phyloP scores from a whole-genome alignment of 352 stramenopile genomes.

The Phytophthora pinifolia region DNA sequence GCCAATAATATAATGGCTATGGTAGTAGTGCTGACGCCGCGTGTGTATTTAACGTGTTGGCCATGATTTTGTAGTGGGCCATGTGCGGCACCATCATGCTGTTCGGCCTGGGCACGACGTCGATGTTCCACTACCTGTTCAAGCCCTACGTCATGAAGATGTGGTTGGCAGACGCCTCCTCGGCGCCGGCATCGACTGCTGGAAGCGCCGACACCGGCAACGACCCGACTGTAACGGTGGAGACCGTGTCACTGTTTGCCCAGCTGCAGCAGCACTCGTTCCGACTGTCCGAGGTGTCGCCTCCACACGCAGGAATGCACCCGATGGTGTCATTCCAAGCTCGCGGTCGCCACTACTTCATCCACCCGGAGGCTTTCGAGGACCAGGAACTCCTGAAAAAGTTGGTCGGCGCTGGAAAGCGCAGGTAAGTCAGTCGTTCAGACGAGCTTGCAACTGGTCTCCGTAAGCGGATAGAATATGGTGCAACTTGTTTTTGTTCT shows the following conservation, averaged over 20 bases:
- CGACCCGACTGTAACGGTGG: slow-evolving; percentile 54
- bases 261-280: slow-evolving; percentile 55
- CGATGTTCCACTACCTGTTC: slow-evolving; percentile 84
- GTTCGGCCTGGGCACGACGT: slow-evolving; percentile 82
- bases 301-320: slow-evolving; percentile 67
- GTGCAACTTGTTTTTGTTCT: no score
- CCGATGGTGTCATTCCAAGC: slow-evolving; percentile 85
- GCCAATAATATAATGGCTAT: background rate
- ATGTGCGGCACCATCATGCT: slow-evolving; percentile 90
- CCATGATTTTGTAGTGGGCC: slow-evolving; percentile 48
- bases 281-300: slow-evolving; percentile 56
- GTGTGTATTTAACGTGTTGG: background rate
- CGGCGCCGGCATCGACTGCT: slow-evolving; percentile 3
- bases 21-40: background rate
- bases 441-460: no score
- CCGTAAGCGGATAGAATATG: no score
- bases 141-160: slow-evolving; percentile 86
- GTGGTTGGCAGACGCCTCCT: slow-evolving; percentile 43
- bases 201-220: slow-evolving; percentile 10
- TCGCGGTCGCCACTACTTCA: slow-evolving; percentile 67
- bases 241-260: slow-evolving; percentile 75
- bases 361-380: slow-evolving; percentile 74
- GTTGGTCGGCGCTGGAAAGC: slow-evolving; percentile 26
- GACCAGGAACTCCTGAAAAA: slow-evolving; percentile 63
- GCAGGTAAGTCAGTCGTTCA: slow-evolving; percentile 12